Conservation (phyloP, 495 filamentous ascomycete species). For the Lepidopterella palustris region DNA sequence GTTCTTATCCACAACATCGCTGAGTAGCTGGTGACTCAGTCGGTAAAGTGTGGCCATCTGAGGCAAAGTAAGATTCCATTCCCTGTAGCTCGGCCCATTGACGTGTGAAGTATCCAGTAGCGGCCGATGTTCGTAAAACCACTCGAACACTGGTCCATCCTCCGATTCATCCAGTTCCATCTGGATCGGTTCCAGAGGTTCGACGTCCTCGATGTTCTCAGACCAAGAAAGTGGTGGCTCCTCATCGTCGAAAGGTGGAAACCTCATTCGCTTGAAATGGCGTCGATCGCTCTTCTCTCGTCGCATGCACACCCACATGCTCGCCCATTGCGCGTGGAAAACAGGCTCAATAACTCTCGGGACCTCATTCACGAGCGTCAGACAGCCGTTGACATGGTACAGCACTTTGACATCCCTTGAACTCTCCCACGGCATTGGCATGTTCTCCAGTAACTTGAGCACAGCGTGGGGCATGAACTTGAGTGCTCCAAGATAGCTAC, state of each 20-base stretch:
- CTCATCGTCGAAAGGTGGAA: slow-evolving; percentile 98
- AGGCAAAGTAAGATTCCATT: slow-evolving; percentile 86
- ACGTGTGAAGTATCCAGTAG: slow-evolving; percentile 88
- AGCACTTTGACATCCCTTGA: slow-evolving; percentile 93
- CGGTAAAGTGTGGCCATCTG: slow-evolving; percentile 97
- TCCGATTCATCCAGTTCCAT: slow-evolving; percentile 98
- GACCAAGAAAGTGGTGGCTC: slow-evolving; percentile 96
- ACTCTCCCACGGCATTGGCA: slow-evolving; percentile 99
- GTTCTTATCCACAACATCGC: slow-evolving; percentile 90
- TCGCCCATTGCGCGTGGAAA: slow-evolving; percentile 98
- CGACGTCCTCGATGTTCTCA: slow-evolving; percentile 97
- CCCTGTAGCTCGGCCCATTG: slow-evolving; percentile 94
- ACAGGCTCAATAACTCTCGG: slow-evolving; percentile 97
- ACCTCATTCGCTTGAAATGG: slow-evolving; percentile 98
- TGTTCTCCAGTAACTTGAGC: slow-evolving; percentile 96
- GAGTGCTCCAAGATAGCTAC: slow-evolving; percentile 91
- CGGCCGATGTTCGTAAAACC: slow-evolving; percentile 96
- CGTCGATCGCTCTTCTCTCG: slow-evolving; percentile 94
- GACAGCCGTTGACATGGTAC: slow-evolving; percentile 96
- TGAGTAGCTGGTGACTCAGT: slow-evolving; percentile 82
- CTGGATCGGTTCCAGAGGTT: slow-evolving; percentile 95
- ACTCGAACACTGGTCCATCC: slow-evolving; percentile 84
- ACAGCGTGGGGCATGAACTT: slow-evolving; percentile 99
- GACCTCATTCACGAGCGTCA: slow-evolving; percentile 95
- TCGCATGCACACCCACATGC: slow-evolving; percentile 99